Evolutionary conservation across 2,329 filamentous ascomycete genomes (phyloP).

Genomic region (Podosphaera leucotricha): DNA sequence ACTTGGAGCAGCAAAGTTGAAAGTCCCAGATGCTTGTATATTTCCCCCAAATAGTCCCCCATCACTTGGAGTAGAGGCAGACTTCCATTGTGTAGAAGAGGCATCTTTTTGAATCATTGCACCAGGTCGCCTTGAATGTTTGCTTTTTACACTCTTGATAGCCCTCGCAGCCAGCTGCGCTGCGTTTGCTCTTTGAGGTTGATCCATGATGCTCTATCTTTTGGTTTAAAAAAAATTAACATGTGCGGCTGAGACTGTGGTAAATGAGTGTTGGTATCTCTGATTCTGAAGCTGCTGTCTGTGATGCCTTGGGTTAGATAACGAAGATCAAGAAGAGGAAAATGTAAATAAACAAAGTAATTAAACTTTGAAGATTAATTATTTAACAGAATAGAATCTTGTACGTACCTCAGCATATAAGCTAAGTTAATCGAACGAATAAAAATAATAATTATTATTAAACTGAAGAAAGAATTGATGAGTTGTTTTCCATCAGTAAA

Average conservation of each 20-base stretch:
- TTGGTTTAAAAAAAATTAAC: not conserved
- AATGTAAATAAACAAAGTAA: too few species aligned
- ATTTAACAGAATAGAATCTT: too few species aligned
- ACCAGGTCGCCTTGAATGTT: slow-evolving; percentile 1
- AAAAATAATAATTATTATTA: too few species aligned
- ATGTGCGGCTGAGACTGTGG: slow-evolving; percentile 3
- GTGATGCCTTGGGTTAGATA: too few species aligned
- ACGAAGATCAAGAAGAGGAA: too few species aligned
- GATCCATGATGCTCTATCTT: slow-evolving; percentile 6
- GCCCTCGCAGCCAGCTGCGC: slow-evolving; percentile 14
- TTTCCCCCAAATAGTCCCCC: slow-evolving; percentile 13
- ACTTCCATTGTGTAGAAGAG: slow-evolving; percentile 1
- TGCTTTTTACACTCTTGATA: slow-evolving; percentile 10
- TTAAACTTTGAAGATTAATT: too few species aligned
- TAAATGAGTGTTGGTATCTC: not conserved
- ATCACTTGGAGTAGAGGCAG: slow-evolving; percentile 1
- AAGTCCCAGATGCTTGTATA: slow-evolving; percentile 9
- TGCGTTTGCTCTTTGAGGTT: slow-evolving; percentile 12
- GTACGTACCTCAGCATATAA: too few species aligned
- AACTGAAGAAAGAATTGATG: too few species aligned
- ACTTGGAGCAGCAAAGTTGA: slow-evolving; percentile 11
- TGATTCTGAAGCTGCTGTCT: too few species aligned
- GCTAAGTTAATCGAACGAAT: too few species aligned
- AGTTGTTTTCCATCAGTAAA: too few species aligned
- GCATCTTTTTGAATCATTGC: slow-evolving; percentile 1